Conservation (phyloP, 2,329 filamentous ascomycete species). For the Neofusicoccum laricinum region DNA sequence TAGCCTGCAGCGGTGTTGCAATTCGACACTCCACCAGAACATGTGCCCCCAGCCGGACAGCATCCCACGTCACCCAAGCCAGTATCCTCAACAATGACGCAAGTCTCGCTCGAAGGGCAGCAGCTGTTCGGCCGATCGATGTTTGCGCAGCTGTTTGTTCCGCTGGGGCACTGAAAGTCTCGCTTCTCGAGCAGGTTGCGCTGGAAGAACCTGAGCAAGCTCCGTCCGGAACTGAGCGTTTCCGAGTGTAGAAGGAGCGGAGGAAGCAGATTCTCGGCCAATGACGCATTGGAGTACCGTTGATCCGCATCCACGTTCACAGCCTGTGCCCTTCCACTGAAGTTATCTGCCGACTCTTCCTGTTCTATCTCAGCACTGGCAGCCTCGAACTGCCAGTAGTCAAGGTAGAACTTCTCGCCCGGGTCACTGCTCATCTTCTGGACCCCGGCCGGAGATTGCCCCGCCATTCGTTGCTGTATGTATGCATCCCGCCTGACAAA, state of each 20-base stretch:
- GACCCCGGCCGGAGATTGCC: constrained; percentile 57
- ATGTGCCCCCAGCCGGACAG: constrained; percentile 64
- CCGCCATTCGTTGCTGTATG: constrained; percentile 37
- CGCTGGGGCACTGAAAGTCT: constrained; percentile 63
- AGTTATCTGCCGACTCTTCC: constrained; percentile 20
- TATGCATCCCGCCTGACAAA: constrained; percentile 41
- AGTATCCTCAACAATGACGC: constrained; percentile 62
- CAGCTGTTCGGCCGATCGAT: constrained; percentile 70
- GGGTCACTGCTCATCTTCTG: constrained; percentile 70
- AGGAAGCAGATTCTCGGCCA: constrained; percentile 43
- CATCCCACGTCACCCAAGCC: constrained; percentile 69
- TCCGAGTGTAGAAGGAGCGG: constrained; percentile 44
- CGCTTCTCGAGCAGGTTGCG: constrained; percentile 48
- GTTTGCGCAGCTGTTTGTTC: constrained; percentile 61
- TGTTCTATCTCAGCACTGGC: constrained; percentile 18
- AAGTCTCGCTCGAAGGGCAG: constrained; percentile 65
- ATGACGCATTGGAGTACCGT: constrained; percentile 31
- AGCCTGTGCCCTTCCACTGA: constrained; percentile 32
- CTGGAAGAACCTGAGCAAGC: constrained; percentile 22
- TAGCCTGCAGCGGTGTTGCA: constrained; percentile 59
- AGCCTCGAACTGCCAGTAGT: constrained; percentile 56
- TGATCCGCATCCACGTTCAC: constrained; percentile 27
- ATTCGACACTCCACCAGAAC: constrained; percentile 60
- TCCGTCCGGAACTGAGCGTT: constrained; percentile 37
- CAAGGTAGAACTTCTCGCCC: constrained; percentile 69